Base-by-base conservation (phyloP, 177 flowering plant genomes). In the Vitis hybrid region DNA sequence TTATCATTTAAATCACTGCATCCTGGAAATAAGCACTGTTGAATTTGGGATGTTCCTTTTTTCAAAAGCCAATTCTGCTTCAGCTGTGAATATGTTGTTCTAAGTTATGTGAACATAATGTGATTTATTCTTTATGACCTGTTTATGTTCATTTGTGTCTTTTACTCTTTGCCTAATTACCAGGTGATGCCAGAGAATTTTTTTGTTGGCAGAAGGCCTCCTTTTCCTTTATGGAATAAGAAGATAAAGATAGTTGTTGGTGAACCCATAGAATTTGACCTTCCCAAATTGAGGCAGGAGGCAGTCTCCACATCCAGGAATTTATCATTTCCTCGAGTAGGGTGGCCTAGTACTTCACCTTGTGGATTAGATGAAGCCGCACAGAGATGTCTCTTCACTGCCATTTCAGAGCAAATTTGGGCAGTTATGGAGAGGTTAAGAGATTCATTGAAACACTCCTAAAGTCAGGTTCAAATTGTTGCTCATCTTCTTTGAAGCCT, bases 101-200 rank as follows among this genome's bases (percentile, higher is more conserved):
- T 34, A 34, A 34, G 45, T 34, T 5, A 34, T 34, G 45, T 34
- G 45, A 34, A 6, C 5, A 34, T 34, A 34, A 34, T 34, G 45
- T 34, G 8, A 34, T 34, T 34, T 34, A 34, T 34, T 34, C 45
- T 34, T 34, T 34, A 34, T 34, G 45, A 34, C 45, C 45, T 34
- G 45, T 34, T 34, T 34, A 4, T 4, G 7, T 34, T 34, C 45
- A 34, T 34, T 34, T 34, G 45, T 34, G 45, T 34, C 45, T 49
- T 52, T 14, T 26, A 17, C 64, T 10, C 45, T 23, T 18, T 64
- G 10, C 54, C 34, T 56, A 34, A 21, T 70, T 73, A 79, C 40
- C 89, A 95, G 99, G 93, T 95, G 66, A 91, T 95, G 98, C 99
- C 98, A 11, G 97, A 93, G 84, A 84, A 87, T 18, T 89, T 65